Conservation (phyloP, 2,329 filamentous ascomycete species). For the Teratosphaeria viscida region DNA sequence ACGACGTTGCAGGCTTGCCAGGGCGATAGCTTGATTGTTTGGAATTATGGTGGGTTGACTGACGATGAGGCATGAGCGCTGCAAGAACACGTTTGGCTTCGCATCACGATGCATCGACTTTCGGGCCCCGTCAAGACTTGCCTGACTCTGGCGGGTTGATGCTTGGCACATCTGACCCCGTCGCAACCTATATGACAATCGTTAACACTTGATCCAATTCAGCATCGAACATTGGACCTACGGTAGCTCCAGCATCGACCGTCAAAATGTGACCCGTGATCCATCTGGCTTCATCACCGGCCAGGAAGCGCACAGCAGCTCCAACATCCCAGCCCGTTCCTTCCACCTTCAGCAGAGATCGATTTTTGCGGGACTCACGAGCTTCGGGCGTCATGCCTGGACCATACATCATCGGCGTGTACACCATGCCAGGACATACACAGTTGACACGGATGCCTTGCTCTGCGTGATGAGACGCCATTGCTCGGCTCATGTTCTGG, state of each 20-base stretch:
- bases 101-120: background rate
- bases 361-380: constrained; percentile 38
- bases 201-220: background rate
- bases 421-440: constrained; percentile 46
- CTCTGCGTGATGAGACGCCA: constrained; percentile 44
- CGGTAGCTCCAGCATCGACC: constrained; percentile 39
- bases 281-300: constrained; percentile 43
- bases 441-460: constrained; percentile 46
- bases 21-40: constrained; percentile 9
- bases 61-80: background rate
- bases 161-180: background rate
- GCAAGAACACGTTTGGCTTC: background rate
- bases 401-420: constrained; percentile 46
- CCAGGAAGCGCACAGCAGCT: constrained; percentile 42
- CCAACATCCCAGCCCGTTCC: constrained; percentile 46
- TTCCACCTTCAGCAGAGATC: constrained; percentile 43
- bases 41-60: constrained; percentile 5
- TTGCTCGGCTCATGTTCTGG: constrained; percentile 45
- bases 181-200: background rate
- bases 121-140: background rate
- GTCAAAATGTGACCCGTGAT: constrained; percentile 39
- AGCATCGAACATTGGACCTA: constrained; percentile 2
- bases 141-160: background rate
- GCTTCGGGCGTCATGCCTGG: constrained; percentile 41
- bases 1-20: constrained; percentile 15